Percentiles rank a stretch among this genome's conserved stretches.
Evolutionary conservation across 2,329 filamentous ascomycete species (phyloP).

Genomic region (Colletotrichum higginsianum): DNA sequence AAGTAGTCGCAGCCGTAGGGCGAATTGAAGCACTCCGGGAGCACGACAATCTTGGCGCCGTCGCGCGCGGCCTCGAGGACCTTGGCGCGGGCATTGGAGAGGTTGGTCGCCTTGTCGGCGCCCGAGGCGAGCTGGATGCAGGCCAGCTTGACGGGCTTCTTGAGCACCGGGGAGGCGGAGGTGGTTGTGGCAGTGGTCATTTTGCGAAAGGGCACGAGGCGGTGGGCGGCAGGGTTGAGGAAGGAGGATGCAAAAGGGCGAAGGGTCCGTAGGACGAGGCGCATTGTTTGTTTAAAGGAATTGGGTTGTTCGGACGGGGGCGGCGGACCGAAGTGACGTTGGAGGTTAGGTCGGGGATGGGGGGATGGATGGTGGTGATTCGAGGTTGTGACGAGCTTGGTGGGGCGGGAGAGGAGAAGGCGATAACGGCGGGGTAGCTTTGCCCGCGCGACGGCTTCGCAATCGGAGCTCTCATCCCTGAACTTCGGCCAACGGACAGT

Average conservation of each 20-base stretch:
- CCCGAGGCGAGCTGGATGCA: conserved; percentile 87
- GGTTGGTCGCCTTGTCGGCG: conserved; percentile 88
- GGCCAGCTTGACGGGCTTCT: conserved; percentile 83
- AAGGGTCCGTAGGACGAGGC: conserved; percentile 32
- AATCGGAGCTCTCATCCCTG: conserved; percentile 36
- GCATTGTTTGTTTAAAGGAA: conserved; percentile 21
- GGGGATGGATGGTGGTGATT: conserved; percentile 10
- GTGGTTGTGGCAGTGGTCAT: conserved; percentile 47
- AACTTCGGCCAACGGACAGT: neutral
- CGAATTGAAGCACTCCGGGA: conserved; percentile 99
- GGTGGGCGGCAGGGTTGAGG: conserved; percentile 5
- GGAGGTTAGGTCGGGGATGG: conserved; percentile 1
- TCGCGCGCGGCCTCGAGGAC: conserved; percentile 83
- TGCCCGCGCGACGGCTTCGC: conserved; percentile 12
- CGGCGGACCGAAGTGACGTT: conserved; percentile 21
- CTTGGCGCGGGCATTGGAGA: conserved; percentile 83
- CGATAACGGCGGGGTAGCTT: conserved; percentile 39
- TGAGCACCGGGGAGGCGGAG: conserved; percentile 67
- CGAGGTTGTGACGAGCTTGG: conserved; percentile 3
- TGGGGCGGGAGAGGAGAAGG: conserved; percentile 12
- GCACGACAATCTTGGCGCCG: conserved; percentile 89
- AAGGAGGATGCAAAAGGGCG: conserved; percentile 8
- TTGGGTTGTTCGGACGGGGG: neutral
- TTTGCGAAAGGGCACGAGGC: conserved; percentile 35
- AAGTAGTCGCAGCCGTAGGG: conserved; percentile 95